A percentile compares a stretch with the other conserved stretches of the same genome.
Conservation (phyloP, 2,329 filamentous ascomycete species). For the Arthroderma sp. region DNA sequence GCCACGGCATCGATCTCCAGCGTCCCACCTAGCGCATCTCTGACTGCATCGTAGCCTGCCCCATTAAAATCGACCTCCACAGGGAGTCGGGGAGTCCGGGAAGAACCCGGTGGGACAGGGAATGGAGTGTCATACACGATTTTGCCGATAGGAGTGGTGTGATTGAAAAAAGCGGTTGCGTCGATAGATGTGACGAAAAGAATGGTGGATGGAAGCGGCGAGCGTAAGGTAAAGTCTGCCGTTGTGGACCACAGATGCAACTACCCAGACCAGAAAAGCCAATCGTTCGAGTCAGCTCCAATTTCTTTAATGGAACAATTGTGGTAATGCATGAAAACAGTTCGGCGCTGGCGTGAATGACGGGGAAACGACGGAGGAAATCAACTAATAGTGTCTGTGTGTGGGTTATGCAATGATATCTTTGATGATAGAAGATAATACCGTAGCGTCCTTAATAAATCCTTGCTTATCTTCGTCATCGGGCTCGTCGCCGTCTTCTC, state of each 20-base stretch:
- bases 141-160: constrained; percentile 60
- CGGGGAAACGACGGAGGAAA: not conserved
- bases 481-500: constrained; percentile 23
- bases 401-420: not conserved
- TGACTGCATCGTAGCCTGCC: constrained; percentile 71
- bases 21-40: constrained; percentile 63
- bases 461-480: constrained; percentile 38
- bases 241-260: constrained; percentile 79
- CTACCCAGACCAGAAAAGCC: constrained; percentile 10
- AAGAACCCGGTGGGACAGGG: constrained; percentile 59
- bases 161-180: constrained; percentile 74
- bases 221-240: constrained; percentile 69
- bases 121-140: constrained; percentile 67
- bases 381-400: not conserved
- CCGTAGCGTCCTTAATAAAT: constrained; percentile 73
- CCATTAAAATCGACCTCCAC: constrained; percentile 66
- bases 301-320: no score
- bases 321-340: no score
- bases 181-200: constrained; percentile 68
- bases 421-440: constrained; percentile 22
- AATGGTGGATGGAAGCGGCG: constrained; percentile 60
- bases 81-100: constrained; percentile 61
- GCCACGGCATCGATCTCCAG: constrained; percentile 69
- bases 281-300: no score
- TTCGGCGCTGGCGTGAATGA: not conserved